phyloP scores from a whole-genome alignment of 1,284 basidiomycete genomes.

The Cryptococcus wingfieldii region DNA sequence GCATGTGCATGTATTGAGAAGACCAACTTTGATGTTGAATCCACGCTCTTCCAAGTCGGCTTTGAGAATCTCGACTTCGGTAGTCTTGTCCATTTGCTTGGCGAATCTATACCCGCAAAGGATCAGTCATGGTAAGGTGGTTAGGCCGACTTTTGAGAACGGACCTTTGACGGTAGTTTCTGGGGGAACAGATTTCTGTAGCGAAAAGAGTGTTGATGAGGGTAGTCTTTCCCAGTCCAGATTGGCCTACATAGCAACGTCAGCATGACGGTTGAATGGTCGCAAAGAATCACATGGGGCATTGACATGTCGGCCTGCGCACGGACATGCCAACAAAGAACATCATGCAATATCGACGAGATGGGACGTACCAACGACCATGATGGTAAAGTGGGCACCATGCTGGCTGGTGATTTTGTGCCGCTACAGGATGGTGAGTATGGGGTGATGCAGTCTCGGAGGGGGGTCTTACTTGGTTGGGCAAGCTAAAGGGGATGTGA shows the following conservation, averaged over 20 bases:
- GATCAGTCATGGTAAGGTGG: no score
- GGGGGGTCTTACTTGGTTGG: conserved; percentile 82
- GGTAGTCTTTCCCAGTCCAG: conserved; percentile 89
- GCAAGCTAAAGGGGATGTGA: conserved; percentile 64
- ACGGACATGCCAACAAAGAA: background rate
- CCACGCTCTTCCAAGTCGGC: conserved; percentile 97
- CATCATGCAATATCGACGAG: background rate
- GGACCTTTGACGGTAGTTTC: conserved; percentile 76
- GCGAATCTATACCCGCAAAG: conserved; percentile 58
- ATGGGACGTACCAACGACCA: conserved; percentile 84
- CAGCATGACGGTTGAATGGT: background rate
- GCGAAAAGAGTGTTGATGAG: conserved; percentile 99
- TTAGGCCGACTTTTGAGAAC: conserved; percentile 4
- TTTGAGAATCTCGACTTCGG: conserved; percentile 95
- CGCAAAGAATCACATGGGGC: no score
- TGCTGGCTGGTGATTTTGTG: conserved; percentile 96
- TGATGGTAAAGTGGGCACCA: conserved; percentile 97
- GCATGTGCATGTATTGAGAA: background rate
- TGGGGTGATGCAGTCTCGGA: background rate
- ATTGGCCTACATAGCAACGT: conserved; percentile 65
- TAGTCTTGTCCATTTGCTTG: conserved; percentile 98
- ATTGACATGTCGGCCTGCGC: background rate
- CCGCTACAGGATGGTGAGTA: conserved; percentile 55
- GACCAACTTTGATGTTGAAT: conserved; percentile 82
- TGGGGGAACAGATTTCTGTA: conserved; percentile 86